phyloP scores from a whole-genome alignment of 2,329 filamentous ascomycete genomes.

The Ascochyta fabae region DNA sequence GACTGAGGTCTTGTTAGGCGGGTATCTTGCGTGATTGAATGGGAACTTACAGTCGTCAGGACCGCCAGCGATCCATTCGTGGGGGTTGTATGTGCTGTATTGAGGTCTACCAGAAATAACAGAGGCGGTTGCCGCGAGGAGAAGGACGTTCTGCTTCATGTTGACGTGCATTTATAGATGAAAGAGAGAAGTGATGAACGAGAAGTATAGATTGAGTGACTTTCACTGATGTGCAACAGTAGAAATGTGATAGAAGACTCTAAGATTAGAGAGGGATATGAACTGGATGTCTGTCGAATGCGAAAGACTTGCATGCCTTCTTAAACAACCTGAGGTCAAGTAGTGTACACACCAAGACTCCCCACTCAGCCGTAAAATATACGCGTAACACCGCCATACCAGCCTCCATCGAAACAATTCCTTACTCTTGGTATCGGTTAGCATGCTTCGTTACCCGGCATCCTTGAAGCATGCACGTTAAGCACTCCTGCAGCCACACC shows the following conservation, averaged over 20 bases:
- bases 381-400: conserved; percentile 6
- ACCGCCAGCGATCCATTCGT: conserved; percentile 27
- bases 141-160: conserved; percentile 15
- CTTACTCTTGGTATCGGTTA: background rate
- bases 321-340: background rate
- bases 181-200: background rate
- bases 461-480: background rate
- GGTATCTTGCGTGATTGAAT: too few species aligned
- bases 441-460: background rate
- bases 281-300: background rate
- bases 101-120: conserved; percentile 17
- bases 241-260: background rate
- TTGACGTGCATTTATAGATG: background rate
- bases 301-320: background rate
- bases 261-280: background rate
- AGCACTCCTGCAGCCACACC: conserved; percentile 1
- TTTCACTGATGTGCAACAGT: background rate
- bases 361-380: conserved; percentile 4
- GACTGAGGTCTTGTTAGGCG: conserved; percentile 12
- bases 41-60: conserved; percentile 22
- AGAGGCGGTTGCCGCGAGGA: conserved; percentile 10
- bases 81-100: conserved; percentile 14
- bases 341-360: background rate
- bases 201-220: background rate
- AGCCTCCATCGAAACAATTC: background rate